Base-by-base conservation (phyloP, 306 rosid genomes). In the Cicer judaicum region DNA sequence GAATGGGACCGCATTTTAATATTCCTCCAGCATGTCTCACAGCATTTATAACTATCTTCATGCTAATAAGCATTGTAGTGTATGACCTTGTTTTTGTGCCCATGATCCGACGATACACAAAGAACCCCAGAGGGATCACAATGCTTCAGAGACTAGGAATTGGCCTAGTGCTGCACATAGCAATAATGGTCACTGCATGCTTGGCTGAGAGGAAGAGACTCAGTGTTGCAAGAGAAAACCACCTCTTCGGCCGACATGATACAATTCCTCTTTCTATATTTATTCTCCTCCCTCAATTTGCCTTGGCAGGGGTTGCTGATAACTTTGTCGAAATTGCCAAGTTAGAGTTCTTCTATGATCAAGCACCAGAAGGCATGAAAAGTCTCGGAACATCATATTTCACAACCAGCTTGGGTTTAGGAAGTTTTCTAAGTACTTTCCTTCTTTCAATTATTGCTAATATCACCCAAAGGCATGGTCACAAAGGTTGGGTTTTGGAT, bases 91-190 rank as follows among this genome's bases (percentile, higher is more conserved):
- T 24, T 16, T 83, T 91, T 46, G 88, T 93, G 69, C 93, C 96
- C 0, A 1, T 16, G 0, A 74, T 84, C 46, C 79, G 84, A 0
- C 80, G 11, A 43, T 91, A 84, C 79, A 91, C 96, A 1, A 83
- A 77, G 38, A 93, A 91, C 80, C 96, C 96, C 1, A 82, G 93
- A 74, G 97, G 98, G 39, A 85, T 93, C 81, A 84, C 98, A 61
- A 11, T 91, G 85, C 84, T 89, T n/a, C 93, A 89, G 60, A 88
- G 98, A 83, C 74, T 93, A 13, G 91, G 96, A 21, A 78, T 80
- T 55, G 93, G 98, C 68, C 87, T 93, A 14, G 83, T 80, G 42
- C 2, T 91, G 19, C 92, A 91, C 38, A 18, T 64, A 36, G 46
- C 72, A 2, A 54, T 89, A 75, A 84, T 84, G 96, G 42, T 84